phyloP scores from a whole-genome alignment of 768 basidiomycete species.

The Thelephora aurantiotincta region DNA sequence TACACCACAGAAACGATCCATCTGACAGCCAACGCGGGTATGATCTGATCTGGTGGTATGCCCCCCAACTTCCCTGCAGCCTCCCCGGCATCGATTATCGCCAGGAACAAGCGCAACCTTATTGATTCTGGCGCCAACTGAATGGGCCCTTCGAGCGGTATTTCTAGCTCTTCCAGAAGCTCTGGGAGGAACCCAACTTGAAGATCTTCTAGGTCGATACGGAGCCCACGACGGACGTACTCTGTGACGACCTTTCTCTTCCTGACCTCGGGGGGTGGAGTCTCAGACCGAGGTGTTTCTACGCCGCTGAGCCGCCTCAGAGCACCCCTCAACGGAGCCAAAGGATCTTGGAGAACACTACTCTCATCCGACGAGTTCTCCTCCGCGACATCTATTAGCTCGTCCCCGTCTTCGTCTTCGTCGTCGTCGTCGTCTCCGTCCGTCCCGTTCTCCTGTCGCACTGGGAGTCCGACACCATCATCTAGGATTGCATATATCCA shows the following conservation, averaged over 20 bases:
- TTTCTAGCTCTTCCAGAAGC: constrained; percentile 24
- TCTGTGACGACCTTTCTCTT: constrained; percentile 27
- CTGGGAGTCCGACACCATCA: constrained; percentile 43
- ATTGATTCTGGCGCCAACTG: constrained; percentile 33
- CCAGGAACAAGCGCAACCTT: constrained; percentile 41
- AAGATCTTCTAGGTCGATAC: constrained; percentile 47
- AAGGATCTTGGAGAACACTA: constrained; percentile 28
- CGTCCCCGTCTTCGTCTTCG: constrained; percentile 36
- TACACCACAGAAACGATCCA: constrained; percentile 45
- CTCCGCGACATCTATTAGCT: constrained; percentile 58
- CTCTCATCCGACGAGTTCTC: constrained; percentile 35
- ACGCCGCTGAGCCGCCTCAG: constrained; percentile 38
- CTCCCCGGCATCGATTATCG: constrained; percentile 39
- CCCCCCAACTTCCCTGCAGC: constrained; percentile 23
- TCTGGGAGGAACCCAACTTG: constrained; percentile 31
- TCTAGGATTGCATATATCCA: constrained; percentile 62
- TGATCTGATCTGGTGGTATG: constrained; percentile 31
- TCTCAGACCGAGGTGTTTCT: constrained; percentile 16
- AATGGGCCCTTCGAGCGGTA: constrained; percentile 22
- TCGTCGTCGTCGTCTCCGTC: constrained; percentile 13
- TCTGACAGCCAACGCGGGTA: constrained; percentile 42
- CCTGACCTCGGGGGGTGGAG: constrained; percentile 11
- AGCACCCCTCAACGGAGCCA: constrained; percentile 59
- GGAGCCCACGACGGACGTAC: constrained; percentile 55
- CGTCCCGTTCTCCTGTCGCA: constrained; percentile 11